Percentiles rank a stretch among this genome's conserved stretches.
Evolutionary conservation across 106 monocot species (phyloP).

Genomic region (Dendrobium huoshanense): DNA sequence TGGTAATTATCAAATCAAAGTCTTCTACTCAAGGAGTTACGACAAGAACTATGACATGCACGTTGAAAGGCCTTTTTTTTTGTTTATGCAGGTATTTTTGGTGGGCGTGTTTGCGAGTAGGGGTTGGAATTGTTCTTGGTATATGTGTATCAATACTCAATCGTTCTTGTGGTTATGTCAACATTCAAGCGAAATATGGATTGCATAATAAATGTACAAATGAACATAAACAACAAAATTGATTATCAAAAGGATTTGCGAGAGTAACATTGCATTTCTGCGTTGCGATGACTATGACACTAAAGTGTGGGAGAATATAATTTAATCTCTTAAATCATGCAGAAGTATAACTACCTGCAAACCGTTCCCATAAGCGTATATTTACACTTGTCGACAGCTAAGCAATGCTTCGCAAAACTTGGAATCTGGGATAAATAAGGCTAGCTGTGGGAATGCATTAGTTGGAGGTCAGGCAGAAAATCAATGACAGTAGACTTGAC

Average conservation of each 20-base stretch:
- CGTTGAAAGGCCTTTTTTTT: neutral
- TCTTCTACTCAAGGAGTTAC: neutral
- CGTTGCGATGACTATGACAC: neutral
- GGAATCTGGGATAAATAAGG: constrained; percentile 2
- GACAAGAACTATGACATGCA: neutral
- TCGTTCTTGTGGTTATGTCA: neutral
- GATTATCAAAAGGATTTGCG: neutral
- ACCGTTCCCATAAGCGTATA: neutral
- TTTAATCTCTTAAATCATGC: neutral
- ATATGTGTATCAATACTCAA: no score
- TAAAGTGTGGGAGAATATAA: neutral
- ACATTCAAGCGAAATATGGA: neutral
- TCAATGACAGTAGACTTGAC: neutral
- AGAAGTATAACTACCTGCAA: neutral
- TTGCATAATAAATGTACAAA: neutral
- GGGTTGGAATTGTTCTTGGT: no score
- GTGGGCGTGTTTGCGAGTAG: no score
- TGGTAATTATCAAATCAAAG: neutral
- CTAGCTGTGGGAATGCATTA: neutral
- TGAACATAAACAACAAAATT: neutral
- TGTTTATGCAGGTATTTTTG: no score
- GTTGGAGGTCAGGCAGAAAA: neutral
- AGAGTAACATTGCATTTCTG: neutral
- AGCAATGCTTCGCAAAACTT: neutral
- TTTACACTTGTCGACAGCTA: neutral